A percentile compares a stretch with the other conserved stretches of the same genome.
Conservation (phyloP, 2,329 filamentous ascomycete species). For the Hypoxylon sp. region DNA sequence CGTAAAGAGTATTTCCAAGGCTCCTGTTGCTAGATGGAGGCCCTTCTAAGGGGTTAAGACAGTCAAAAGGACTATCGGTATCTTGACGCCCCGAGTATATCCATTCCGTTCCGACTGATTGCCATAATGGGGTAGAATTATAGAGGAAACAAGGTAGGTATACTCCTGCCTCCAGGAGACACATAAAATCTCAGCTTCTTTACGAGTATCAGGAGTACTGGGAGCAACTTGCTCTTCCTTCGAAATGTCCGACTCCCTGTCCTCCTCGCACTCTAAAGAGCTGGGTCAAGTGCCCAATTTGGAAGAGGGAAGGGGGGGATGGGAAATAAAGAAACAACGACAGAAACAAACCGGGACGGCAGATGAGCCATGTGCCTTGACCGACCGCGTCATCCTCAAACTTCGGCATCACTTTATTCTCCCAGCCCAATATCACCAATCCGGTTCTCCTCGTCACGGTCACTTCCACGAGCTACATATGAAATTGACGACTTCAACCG, state of each 20-base stretch:
- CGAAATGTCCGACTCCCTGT: slow-evolving; percentile 9
- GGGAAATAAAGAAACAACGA: slow-evolving; percentile 29
- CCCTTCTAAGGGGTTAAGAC: slow-evolving; percentile 21
- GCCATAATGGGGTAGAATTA: slow-evolving; percentile 20
- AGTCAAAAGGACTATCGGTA: slow-evolving; percentile 22
- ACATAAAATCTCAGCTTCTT: not conserved
- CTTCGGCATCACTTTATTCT: slow-evolving; percentile 35
- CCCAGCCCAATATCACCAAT: slow-evolving; percentile 29
- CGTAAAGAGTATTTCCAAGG: slow-evolving; percentile 38
- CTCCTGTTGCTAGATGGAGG: slow-evolving; percentile 32
- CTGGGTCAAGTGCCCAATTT: slow-evolving; percentile 19
- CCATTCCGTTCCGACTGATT: slow-evolving; percentile 18
- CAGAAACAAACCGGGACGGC: slow-evolving; percentile 35
- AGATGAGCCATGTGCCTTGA: slow-evolving; percentile 32
- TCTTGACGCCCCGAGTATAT: slow-evolving; percentile 15
- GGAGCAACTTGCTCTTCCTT: slow-evolving; percentile 13
- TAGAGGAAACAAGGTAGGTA: slow-evolving; percentile 13
- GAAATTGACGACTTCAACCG: slow-evolving; percentile 39
- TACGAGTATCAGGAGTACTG: not conserved
- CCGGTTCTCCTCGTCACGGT: slow-evolving; percentile 25
- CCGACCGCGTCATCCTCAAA: slow-evolving; percentile 34
- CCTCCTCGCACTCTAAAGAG: slow-evolving; percentile 4
- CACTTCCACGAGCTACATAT: slow-evolving; percentile 32
- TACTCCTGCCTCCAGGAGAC: slow-evolving; percentile 10
- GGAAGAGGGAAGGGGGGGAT: slow-evolving; percentile 20